Evolutionary conservation across 2,329 filamentous ascomycete genomes (phyloP).

Genomic region (Incumbomyces lentus): DNA sequence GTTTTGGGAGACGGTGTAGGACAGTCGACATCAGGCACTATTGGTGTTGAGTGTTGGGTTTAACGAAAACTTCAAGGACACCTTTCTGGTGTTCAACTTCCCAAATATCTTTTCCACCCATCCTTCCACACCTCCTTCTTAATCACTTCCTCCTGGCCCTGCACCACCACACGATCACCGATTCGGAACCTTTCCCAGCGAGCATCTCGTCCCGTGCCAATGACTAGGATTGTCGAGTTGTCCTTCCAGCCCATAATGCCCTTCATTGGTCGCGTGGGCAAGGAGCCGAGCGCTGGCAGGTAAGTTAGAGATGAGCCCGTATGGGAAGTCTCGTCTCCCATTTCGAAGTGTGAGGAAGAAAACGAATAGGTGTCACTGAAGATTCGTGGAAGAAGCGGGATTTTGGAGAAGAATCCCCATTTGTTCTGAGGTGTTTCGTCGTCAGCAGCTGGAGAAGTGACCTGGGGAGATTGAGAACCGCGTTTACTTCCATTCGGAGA

Average conservation of each 20-base stretch:
- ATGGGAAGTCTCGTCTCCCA: conserved; percentile 55
- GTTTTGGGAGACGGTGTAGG: too few relatives aligned
- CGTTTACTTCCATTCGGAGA: conserved; percentile 22
- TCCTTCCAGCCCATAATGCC: conserved; percentile 77
- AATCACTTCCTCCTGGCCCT: conserved; percentile 43
- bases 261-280: conserved; percentile 56
- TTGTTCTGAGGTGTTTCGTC: conserved; percentile 44
- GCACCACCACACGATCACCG: conserved; percentile 40
- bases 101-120: conserved; percentile 73
- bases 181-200: conserved; percentile 82
- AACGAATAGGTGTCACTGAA: conserved; percentile 89
- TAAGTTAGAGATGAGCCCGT: conserved; percentile 27
- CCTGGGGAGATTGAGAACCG: conserved; percentile 18
- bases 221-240: conserved; percentile 62
- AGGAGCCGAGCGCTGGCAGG: conserved; percentile 42
- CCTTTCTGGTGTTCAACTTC: conserved; percentile 22
- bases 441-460: conserved; percentile 26
- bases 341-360: conserved; percentile 68
- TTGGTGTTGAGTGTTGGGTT: too few relatives aligned
- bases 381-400: conserved; percentile 73
- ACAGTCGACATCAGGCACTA: too few relatives aligned
- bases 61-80: too few relatives aligned
- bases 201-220: conserved; percentile 69
- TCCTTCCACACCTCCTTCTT: conserved; percentile 57
- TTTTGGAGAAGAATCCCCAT: conserved; percentile 74